These are phyloP conservation scores for Sideroxylon spinosum DNA, from an alignment of 179 eudicot species.

Conservation along the genomic window DNA sequence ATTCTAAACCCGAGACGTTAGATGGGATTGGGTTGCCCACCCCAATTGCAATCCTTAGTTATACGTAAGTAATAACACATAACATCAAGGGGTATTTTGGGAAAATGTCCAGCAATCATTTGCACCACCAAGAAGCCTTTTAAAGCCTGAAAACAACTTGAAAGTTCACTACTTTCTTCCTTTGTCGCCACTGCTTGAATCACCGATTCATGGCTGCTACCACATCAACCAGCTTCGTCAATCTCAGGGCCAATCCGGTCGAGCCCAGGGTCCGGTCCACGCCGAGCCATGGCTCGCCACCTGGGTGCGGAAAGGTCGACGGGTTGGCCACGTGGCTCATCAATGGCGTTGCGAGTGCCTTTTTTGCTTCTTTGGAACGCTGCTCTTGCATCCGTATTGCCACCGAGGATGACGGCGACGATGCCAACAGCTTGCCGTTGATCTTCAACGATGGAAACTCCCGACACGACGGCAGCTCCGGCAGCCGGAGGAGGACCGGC, in stretches of 20 bases:
- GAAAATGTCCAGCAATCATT: too few species aligned
- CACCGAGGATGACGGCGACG: slow-evolving; percentile 59
- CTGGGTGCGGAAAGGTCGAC: slow-evolving; percentile 41
- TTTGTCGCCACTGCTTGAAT: too few species aligned
- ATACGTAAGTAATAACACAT: too few species aligned
- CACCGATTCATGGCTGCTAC: slow-evolving; percentile 52
- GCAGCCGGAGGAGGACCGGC: slow-evolving; percentile 31
- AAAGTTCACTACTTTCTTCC: too few species aligned
- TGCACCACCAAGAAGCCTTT: too few species aligned
- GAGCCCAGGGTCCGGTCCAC: slow-evolving; percentile 29
- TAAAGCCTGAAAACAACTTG: too few species aligned
- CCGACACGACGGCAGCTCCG: slow-evolving; percentile 11
- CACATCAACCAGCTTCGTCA: slow-evolving; percentile 42
- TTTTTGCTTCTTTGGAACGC: slow-evolving; percentile 66
- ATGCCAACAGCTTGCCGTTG: slow-evolving; percentile 49
- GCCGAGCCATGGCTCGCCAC: slow-evolving; percentile 16
- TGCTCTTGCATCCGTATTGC: slow-evolving; percentile 73
- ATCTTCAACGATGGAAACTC: slow-evolving; percentile 42
- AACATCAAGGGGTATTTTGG: too few species aligned
- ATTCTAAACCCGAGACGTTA: too few species aligned
- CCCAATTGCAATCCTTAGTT: too few species aligned
- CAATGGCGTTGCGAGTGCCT: slow-evolving; percentile 50
- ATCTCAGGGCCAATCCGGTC: slow-evolving; percentile 20
- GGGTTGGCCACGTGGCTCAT: slow-evolving; percentile 70
- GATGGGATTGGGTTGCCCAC: too few species aligned